A percentile compares a stretch with the other conserved stretches of the same genome.
These are phyloP conservation scores for Simplicillium aogashimaense DNA, from an alignment of 2,329 filamentous ascomycete species.

Conservation along the genomic window DNA sequence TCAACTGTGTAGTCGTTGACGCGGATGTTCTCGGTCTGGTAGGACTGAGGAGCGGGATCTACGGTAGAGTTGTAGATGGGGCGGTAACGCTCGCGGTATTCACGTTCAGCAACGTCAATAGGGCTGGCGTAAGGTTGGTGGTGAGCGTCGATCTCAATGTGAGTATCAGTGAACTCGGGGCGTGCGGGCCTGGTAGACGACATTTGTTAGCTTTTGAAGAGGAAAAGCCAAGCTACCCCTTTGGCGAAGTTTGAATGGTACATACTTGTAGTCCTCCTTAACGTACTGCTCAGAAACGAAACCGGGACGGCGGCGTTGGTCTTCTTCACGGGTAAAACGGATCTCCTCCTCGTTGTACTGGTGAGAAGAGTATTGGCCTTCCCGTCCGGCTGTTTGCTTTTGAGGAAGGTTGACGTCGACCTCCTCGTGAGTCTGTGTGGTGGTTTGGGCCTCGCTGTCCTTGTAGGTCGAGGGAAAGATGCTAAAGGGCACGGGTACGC, in stretches of 20 bases:
- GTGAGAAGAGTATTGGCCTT: slow-evolving; percentile 81
- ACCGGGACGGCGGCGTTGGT: slow-evolving; percentile 64
- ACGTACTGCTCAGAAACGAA: slow-evolving; percentile 42
- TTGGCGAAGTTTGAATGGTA: slow-evolving; percentile 13
- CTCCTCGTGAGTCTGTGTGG: slow-evolving; percentile 69
- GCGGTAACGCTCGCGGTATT: slow-evolving; percentile 54
- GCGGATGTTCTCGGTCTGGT: slow-evolving; percentile 15
- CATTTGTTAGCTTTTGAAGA: slow-evolving; percentile 2
- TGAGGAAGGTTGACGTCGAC: slow-evolving; percentile 65
- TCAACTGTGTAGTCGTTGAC: slow-evolving; percentile 29
- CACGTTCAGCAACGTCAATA: slow-evolving; percentile 56
- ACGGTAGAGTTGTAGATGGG: slow-evolving; percentile 32
- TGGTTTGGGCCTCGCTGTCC: slow-evolving; percentile 47
- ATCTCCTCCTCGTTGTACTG: slow-evolving; percentile 76
- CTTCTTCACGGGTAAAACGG: slow-evolving; percentile 67
- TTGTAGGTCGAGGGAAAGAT: slow-evolving; percentile 98
- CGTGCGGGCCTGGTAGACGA: slow-evolving; percentile 20
- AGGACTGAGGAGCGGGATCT: slow-evolving; percentile 16
- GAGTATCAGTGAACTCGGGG: slow-evolving; percentile 48
- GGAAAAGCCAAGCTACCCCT: slow-evolving; percentile 7
- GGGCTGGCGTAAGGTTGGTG: slow-evolving; percentile 36
- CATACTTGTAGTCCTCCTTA: slow-evolving; percentile 45
- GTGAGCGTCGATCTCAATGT: slow-evolving; percentile 53
- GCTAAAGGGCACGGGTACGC: slow-evolving; percentile 98
- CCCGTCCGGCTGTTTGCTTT: slow-evolving; percentile 86